phyloP scores from a whole-genome alignment of 2,329 filamentous ascomycete genomes.

The Hypoxylon sp. region DNA sequence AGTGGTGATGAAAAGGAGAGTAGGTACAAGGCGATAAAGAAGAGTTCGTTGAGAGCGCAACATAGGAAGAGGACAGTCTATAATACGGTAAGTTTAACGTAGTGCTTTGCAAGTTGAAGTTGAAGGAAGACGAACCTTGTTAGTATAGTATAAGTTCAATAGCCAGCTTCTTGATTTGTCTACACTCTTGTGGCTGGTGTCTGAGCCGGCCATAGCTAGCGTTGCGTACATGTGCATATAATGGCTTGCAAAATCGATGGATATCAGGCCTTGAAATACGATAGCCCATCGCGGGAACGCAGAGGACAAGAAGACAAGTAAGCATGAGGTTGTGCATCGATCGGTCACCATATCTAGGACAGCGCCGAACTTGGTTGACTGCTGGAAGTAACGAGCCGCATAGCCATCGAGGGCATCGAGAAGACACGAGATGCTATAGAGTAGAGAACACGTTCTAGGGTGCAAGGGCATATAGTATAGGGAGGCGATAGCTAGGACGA shows the following conservation, averaged over 20 bases:
- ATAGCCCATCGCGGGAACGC: constrained; percentile 96
- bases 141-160: constrained; percentile 96
- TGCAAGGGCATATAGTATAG: constrained; percentile 99
- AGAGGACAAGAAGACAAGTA: constrained; percentile 93
- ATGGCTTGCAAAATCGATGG: constrained; percentile 93
- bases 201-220: constrained; percentile 85
- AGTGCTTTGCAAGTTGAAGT: not conserved
- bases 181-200: constrained; percentile 92
- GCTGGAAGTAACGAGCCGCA: constrained; percentile 89
- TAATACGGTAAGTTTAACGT: constrained; percentile 35
- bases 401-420: constrained; percentile 96
- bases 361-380: constrained; percentile 95
- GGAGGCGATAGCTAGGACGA: constrained; percentile 87
- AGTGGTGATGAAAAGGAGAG: constrained; percentile 95
- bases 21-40: constrained; percentile 98
- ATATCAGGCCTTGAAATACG: constrained; percentile 93
- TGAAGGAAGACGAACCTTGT: constrained; percentile 76
- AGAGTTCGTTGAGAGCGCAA: constrained; percentile 92
- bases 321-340: constrained; percentile 93
- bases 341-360: constrained; percentile 99
- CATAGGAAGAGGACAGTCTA: constrained; percentile 92
- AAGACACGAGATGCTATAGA: constrained; percentile 94
- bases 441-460: constrained; percentile 91
- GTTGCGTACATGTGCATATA: constrained; percentile 99
- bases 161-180: constrained; percentile 90